phyloP scores from a whole-genome alignment of 139 green algal species.

The Chlorella ohadii region DNA sequence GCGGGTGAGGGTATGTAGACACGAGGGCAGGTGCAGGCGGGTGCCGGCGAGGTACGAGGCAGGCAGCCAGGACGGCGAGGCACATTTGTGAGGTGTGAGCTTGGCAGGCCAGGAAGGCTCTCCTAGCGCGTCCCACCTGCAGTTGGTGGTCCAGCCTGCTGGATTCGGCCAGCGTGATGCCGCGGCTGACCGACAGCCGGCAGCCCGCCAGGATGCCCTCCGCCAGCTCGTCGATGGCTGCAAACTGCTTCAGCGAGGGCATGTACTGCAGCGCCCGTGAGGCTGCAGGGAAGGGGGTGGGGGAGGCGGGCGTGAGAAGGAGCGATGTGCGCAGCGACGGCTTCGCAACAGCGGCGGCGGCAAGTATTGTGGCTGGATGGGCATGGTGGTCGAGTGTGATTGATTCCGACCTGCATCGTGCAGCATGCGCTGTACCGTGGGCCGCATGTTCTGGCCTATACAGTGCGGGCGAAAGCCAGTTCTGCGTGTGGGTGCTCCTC shows the following conservation, averaged over 20 bases:
- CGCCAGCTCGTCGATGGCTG: slow-evolving; percentile 32
- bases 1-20: background rate
- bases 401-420: background rate
- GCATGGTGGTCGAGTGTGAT: too few species aligned
- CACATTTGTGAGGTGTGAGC: too few species aligned
- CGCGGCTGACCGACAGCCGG: slow-evolving; percentile 41
- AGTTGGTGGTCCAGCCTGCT: slow-evolving; percentile 42
- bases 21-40: too few species aligned
- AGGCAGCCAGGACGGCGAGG: too few species aligned
- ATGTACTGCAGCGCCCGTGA: background rate
- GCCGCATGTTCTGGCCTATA: too few species aligned
- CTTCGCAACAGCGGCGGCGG: too few species aligned
- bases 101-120: too few species aligned
- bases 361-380: too few species aligned
- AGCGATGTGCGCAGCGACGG: background rate
- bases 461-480: background rate
- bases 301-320: background rate
- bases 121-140: background rate
- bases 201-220: slow-evolving; percentile 40
- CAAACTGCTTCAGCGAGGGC: slow-evolving; percentile 31
- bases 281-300: background rate
- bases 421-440: background rate
- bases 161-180: slow-evolving; percentile 65
- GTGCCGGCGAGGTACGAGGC: too few species aligned
- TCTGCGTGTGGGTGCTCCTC: too few species aligned